Conservation (phyloP, 345 rosid genomes). For the Syzygium aqueum region DNA sequence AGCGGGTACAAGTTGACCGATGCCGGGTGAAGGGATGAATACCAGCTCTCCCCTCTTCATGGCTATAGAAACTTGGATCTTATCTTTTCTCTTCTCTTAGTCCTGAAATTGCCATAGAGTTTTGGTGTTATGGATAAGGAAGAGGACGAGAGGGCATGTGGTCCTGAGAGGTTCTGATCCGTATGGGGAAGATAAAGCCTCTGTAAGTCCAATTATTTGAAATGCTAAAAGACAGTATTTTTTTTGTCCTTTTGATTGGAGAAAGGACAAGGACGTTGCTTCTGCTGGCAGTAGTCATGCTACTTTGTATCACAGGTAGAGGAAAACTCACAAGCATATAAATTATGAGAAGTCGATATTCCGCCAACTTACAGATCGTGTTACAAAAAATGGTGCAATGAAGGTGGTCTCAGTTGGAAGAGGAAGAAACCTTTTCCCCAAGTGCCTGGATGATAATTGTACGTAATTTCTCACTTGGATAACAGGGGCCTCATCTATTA, state of each 20-base stretch:
- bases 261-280: not conserved
- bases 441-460: not conserved
- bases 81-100: not conserved
- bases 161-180: not conserved
- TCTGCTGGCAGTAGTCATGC: not conserved
- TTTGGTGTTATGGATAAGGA: not conserved
- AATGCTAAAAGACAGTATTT: not conserved
- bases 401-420: not conserved
- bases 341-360: not conserved
- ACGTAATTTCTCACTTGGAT: not conserved
- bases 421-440: not conserved
- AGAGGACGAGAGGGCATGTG: not conserved
- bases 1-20: constrained; percentile 35
- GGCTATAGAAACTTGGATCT: not conserved
- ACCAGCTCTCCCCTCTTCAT: constrained; percentile 7
- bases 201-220: not conserved
- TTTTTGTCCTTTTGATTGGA: not conserved
- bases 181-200: not conserved
- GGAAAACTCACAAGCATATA: not conserved
- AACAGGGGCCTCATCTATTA: not conserved
- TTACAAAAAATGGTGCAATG: not conserved
- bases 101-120: not conserved
- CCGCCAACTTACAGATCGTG: not conserved
- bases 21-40: constrained; percentile 5
- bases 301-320: not conserved